Base-by-base conservation (phyloP, 73 alveolate genomes). In the Uronychia binucleata region DNA sequence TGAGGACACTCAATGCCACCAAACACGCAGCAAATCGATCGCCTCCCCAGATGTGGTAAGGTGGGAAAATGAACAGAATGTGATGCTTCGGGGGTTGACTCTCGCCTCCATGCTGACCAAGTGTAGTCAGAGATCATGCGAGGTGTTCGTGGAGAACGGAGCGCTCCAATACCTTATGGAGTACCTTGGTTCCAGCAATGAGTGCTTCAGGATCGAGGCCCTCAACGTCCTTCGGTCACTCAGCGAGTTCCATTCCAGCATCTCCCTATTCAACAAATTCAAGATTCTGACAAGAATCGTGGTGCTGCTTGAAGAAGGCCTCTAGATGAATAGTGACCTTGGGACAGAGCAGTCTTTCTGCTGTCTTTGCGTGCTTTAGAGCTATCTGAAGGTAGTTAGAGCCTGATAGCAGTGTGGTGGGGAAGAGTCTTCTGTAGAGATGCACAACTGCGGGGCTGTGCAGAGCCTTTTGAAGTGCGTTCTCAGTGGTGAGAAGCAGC, bases 291-390 rank as follows among this genome's bases (percentile, higher is more conserved):
- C 82, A 0, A 29, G 93, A 33, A 79, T 87, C 13, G 78, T 80
- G 1, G 86, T 87, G 28, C 82, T 87, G 26, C 81, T 87, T 19
- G 93, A 87, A 87, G 93, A 87, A 59, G 93, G 93, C 13, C 89
- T 87, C 33, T 33, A 87, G 57, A 81, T 87, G 84, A 87, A 87
- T n/a, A 33, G 81, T 19, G 93, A 87, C 33, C 27, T 57, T 0
- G 93, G 93, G 0, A 75, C 32, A 31, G 93, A 87, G 46, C 33
- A 87, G 75, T 88, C 83, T 0, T 25, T 58, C 27, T 59, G 82
- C 30, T 58, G 86, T 28, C 30, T 81, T 1, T 32, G 77, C 26
- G 77, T 87, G 19, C 59, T 80, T 19, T 80, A 57, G 28, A 31
- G 1, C 11, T 78, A 78, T 19, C 8, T 29, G 33, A 26, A 1